Percentiles rank a stretch among this genome's conserved stretches.
These are phyloP conservation scores for Linaria vulgaris DNA, from an alignment of 257 asterid genomes.

Conservation along the genomic window DNA sequence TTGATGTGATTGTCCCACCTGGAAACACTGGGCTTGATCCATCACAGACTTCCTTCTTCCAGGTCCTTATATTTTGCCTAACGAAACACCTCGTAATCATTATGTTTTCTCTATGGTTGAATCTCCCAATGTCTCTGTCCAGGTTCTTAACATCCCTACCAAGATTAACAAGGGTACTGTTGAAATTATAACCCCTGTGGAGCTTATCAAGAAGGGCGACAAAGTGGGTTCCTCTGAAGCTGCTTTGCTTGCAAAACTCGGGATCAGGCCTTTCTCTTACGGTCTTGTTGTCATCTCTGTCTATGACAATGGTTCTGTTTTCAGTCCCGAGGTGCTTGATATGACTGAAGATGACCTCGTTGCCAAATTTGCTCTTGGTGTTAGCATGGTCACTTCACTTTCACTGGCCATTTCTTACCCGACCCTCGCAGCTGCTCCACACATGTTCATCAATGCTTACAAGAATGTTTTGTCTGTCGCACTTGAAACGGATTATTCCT, in stretches of 20 bases:
- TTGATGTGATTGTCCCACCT: conserved; percentile 91
- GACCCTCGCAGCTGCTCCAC: conserved; percentile 87
- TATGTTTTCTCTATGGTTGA: background rate
- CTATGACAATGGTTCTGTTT: conserved; percentile 85
- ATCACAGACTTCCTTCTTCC: conserved; percentile 96
- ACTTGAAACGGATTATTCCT: conserved; percentile 70
- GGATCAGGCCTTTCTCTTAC: conserved; percentile 93
- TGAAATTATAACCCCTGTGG: conserved; percentile 94
- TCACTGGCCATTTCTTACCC: conserved; percentile 79
- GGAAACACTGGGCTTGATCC: conserved; percentile 98
- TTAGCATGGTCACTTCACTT: conserved; percentile 69
- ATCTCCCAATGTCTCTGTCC: background rate
- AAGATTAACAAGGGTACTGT: conserved; percentile 99
- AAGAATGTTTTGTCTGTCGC: conserved; percentile 79
- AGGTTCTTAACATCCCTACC: conserved; percentile 95
- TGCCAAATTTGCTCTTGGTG: conserved; percentile 73
- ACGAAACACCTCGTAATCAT: too few relatives aligned
- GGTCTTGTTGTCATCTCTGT: conserved; percentile 70
- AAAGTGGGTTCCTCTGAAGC: conserved; percentile 98
- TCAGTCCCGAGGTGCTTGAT: conserved; percentile 83
- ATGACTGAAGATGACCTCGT: conserved; percentile 82
- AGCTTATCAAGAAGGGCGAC: conserved; percentile 95
- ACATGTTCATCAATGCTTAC: conserved; percentile 81
- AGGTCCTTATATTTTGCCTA: conserved; percentile 32
- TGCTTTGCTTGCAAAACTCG: conserved; percentile 88